Evolutionary conservation across 768 basidiomycete genomes (phyloP).

Genomic region (Hygrophoropsis aurantiaca): DNA sequence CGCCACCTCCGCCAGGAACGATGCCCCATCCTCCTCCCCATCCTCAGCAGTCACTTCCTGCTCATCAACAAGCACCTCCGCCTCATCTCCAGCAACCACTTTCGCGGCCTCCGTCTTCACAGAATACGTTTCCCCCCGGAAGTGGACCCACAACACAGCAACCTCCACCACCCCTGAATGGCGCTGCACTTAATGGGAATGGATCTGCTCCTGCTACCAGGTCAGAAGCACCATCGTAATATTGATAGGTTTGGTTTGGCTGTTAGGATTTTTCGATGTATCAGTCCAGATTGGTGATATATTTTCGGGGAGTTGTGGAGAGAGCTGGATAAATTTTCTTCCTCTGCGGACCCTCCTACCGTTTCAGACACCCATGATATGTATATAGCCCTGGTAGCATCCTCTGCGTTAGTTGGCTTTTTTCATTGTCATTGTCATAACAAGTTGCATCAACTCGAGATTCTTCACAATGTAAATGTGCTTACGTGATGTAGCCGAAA

Average conservation of each 20-base stretch:
- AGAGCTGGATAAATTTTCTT: too few species aligned
- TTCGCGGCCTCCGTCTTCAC: constrained; percentile 63
- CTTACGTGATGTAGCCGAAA: too few species aligned
- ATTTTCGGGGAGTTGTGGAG: too few species aligned
- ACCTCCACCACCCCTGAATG: constrained; percentile 18
- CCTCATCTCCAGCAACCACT: constrained; percentile 35
- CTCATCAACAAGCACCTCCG: constrained; percentile 31
- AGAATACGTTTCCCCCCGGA: constrained; percentile 52
- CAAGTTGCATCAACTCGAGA: too few species aligned
- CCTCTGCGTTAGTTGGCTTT: too few species aligned
- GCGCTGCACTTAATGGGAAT: constrained; percentile 42
- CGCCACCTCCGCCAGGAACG: constrained; percentile 44
- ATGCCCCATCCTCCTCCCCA: constrained; percentile 41
- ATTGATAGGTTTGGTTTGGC: neutral
- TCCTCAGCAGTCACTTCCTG: constrained; percentile 30
- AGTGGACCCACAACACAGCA: constrained; percentile 32
- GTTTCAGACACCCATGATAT: constrained; percentile 24
- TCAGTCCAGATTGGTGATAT: neutral
- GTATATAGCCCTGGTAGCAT: neutral
- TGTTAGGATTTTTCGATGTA: neutral
- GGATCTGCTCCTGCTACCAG: constrained; percentile 37
- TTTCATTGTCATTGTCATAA: too few species aligned
- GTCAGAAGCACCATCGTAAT: constrained; percentile 36
- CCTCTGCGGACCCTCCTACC: neutral
- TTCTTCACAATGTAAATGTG: too few species aligned